Base-by-base conservation (phyloP, 768 basidiomycete species). In the Hysterangium stoloniferum region DNA sequence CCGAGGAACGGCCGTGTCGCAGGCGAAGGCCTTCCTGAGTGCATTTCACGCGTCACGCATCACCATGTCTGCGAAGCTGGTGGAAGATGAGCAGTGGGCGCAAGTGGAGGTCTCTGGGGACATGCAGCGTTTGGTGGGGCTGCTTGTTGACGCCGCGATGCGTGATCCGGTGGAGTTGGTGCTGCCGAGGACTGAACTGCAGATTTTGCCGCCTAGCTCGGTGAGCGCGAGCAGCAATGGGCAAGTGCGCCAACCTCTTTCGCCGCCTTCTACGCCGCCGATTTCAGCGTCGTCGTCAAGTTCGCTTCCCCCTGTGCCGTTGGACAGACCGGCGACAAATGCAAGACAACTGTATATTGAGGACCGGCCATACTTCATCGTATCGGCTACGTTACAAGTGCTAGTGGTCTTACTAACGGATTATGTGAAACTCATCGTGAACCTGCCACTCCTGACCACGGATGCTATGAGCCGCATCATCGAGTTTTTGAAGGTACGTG, bases 31-130 rank as follows among this genome's bases (percentile, higher is more conserved):
- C 8, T 99, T 94, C 70, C 70, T 99, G 24, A 81, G 86, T 59
- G 66, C 72, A 0, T 97, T 94, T 68, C 96, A 99, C 61, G 83
- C 92, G 57, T 66, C 74, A 9, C 76, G 86, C 45, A 77, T 98
- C 37, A 78, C 82, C 2, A 76, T 75, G 49, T 86, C 85, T 2
- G 94, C 95, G 24, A 90, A 86, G 63, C 68, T 90, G 24, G 95
- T 99, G 6, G 93, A 98, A 64, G 92, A 97, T 57, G 96, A 99
- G 62, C 86, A 84, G 53, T 98, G 96, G 96, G 80, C 73, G 52
- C 86, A 86, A 13, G 74, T 79, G 12, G 89, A 96, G 50, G 80
- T 95, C 12, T 69, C 82, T 1, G 60, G 70, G 4, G 56, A 68
- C 4, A 66, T 88, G 24, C 95, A 98, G 66, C 76, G 73, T 43